A percentile compares a stretch with the other conserved stretches of the same genome.
Evolutionary conservation across 768 basidiomycete genomes (phyloP).

Genomic region (Rhizopogon vesiculosus): DNA sequence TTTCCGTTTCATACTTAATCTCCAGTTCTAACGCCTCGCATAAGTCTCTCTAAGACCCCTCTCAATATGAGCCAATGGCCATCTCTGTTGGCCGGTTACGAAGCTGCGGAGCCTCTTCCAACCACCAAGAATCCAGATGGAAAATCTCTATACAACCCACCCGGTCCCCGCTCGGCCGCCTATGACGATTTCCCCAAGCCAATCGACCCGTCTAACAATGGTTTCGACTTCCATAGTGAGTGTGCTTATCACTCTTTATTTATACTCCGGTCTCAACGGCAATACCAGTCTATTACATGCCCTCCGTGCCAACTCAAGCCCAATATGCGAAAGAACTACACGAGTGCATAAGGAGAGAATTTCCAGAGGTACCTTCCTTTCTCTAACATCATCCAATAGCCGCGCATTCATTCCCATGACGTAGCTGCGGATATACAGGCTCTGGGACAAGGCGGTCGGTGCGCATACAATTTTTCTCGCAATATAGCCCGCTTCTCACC

Average conservation of each 20-base stretch:
- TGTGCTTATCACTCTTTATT: neutral
- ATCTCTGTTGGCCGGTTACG: slow-evolving; percentile 35
- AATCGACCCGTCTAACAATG: slow-evolving; percentile 48
- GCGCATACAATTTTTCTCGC: slow-evolving; percentile 8
- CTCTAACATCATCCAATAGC: neutral
- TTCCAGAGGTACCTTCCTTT: slow-evolving; percentile 50
- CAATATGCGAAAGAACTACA: slow-evolving; percentile 53
- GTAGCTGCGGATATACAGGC: slow-evolving; percentile 55
- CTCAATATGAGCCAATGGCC: slow-evolving; percentile 4
- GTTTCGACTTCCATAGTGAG: slow-evolving; percentile 74
- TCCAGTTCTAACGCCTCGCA: too few species aligned
- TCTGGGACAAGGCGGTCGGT: slow-evolving; percentile 65
- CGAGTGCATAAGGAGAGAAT: slow-evolving; percentile 55
- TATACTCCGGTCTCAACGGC: neutral
- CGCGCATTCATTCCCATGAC: neutral
- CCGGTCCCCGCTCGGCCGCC: slow-evolving; percentile 40
- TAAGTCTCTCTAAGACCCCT: too few species aligned
- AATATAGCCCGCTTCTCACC: neutral
- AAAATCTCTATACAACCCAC: slow-evolving; percentile 49
- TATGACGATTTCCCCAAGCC: slow-evolving; percentile 55
- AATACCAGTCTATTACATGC: slow-evolving; percentile 59
- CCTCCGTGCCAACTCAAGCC: slow-evolving; percentile 33
- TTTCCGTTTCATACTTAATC: too few species aligned
- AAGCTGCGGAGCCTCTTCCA: slow-evolving; percentile 38
- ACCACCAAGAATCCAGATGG: slow-evolving; percentile 46